These are phyloP conservation scores for Pseudocercospora eumusae DNA, from an alignment of 2,329 filamentous ascomycete genomes.

Conservation along the genomic window DNA sequence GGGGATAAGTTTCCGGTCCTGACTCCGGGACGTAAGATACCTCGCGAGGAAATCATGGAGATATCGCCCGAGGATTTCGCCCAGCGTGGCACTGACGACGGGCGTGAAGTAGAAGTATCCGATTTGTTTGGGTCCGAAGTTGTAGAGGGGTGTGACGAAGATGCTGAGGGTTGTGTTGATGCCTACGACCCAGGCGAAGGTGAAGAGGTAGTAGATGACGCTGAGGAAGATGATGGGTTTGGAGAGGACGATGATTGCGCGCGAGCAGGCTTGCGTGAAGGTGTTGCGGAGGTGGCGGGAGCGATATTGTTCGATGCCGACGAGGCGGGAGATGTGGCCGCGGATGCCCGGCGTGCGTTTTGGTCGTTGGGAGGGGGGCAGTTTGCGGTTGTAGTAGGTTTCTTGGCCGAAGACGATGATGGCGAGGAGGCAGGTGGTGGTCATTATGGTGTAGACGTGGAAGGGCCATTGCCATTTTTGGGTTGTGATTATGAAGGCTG, in stretches of 20 bases:
- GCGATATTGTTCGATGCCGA: constrained; percentile 22
- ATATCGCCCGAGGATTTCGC: constrained; percentile 35
- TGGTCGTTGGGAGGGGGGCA: constrained; percentile 14
- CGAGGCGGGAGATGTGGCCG: constrained; percentile 26
- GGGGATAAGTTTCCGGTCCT: constrained; percentile 11
- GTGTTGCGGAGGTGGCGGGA: constrained; percentile 14
- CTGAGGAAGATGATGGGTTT: constrained; percentile 19
- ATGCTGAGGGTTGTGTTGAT: constrained; percentile 31
- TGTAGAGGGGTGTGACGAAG: constrained; percentile 28
- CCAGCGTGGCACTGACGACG: constrained; percentile 32
- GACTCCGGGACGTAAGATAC: background rate
- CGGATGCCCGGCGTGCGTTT: constrained; percentile 9
- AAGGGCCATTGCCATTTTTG: constrained; percentile 24
- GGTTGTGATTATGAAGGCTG: constrained; percentile 22
- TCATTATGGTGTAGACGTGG: constrained; percentile 19
- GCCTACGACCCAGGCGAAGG: constrained; percentile 32
- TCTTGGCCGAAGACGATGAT: constrained; percentile 23
- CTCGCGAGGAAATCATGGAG: constrained; percentile 35
- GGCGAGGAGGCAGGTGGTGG: constrained; percentile 11
- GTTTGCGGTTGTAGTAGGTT: constrained; percentile 18
- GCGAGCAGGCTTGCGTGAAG: constrained; percentile 17
- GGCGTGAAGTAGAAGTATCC: constrained; percentile 36
- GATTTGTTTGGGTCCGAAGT: constrained; percentile 23
- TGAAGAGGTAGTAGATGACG: constrained; percentile 17
- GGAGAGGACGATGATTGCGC: constrained; percentile 12